Percentiles rank a stretch among this genome's conserved stretches.
Conservation (phyloP, 202 grass and related monocot species). For the Carex arenaria region DNA sequence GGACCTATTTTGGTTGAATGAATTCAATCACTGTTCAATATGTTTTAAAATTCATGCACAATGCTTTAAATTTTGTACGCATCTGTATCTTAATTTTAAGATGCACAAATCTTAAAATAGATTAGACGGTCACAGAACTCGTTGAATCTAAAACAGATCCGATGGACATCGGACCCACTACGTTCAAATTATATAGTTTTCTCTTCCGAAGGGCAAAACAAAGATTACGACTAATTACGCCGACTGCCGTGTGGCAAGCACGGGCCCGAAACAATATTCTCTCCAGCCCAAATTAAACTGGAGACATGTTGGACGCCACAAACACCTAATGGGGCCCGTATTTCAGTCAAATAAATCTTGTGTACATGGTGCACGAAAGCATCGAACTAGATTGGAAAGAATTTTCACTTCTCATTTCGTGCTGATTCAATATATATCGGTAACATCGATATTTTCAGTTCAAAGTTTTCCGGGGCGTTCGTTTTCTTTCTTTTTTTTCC, state of each 20-base stretch:
- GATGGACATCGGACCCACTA: no score
- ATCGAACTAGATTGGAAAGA: neutral
- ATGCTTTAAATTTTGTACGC: no score
- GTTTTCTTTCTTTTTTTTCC: no score
- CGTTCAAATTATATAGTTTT: neutral
- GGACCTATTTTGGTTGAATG: no score
- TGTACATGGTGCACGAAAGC: neutral
- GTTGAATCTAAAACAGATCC: no score
- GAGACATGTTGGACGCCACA: neutral
- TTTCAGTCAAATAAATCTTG: neutral
- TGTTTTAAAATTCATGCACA: no score
- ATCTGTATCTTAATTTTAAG: no score
- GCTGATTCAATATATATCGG: neutral
- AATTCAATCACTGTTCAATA: no score
- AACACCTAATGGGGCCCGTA: neutral
- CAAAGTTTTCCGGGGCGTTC: no score
- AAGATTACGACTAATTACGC: neutral
- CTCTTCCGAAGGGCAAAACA: neutral
- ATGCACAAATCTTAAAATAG: no score
- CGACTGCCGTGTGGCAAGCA: conserved; percentile 16
- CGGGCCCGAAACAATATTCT: neutral
- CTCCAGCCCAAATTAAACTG: neutral
- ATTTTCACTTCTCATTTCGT: neutral
- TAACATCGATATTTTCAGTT: neutral
- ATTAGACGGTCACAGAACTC: no score